phyloP scores from a whole-genome alignment of 257 asterid species.

The Plantago ovata region DNA sequence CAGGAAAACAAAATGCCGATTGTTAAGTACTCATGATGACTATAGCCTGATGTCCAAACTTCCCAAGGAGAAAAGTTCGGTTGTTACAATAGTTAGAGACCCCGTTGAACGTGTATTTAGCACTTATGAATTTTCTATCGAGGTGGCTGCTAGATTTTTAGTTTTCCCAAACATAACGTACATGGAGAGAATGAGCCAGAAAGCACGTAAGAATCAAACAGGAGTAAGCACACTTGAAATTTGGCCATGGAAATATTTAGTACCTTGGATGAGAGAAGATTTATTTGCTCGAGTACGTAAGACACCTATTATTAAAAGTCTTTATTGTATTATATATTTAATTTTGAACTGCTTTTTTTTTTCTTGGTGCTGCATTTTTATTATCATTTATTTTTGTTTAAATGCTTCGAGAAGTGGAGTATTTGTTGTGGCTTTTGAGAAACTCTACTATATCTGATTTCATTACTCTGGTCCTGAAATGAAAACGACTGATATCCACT shows the following conservation, averaged over 20 bases:
- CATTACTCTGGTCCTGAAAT: too few relatives aligned
- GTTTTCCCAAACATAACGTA: constrained; percentile 89
- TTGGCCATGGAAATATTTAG: constrained; percentile 99
- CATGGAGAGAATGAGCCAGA: constrained; percentile 53
- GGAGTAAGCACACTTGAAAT: constrained; percentile 87
- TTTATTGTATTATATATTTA: constrained; percentile 5
- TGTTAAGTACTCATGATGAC: constrained; percentile 92
- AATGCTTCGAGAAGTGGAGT: constrained; percentile 3
- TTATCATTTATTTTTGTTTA: constrained; percentile 7
- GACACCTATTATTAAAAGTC: constrained; percentile 11
- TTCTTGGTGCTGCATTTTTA: too few relatives aligned
- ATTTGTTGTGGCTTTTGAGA: neutral
- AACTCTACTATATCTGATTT: too few relatives aligned
- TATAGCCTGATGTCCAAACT: constrained; percentile 83
- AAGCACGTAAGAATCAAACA: constrained; percentile 59
- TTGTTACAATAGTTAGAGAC: constrained; percentile 83
- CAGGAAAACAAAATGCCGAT: constrained; percentile 79
- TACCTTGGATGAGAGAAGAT: constrained; percentile 99
- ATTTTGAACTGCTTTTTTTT: neutral
- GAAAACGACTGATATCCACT: too few relatives aligned
- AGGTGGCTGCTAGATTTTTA: constrained; percentile 95
- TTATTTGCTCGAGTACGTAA: constrained; percentile 82
- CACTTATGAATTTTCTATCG: constrained; percentile 88
- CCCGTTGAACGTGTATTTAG: constrained; percentile 95
- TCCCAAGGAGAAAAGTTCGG: constrained; percentile 75